Evolutionary conservation across 345 rosid species (phyloP), one percentile per base, ranked within the genome.

Genomic region (Melastoma malabathricum): DNA sequence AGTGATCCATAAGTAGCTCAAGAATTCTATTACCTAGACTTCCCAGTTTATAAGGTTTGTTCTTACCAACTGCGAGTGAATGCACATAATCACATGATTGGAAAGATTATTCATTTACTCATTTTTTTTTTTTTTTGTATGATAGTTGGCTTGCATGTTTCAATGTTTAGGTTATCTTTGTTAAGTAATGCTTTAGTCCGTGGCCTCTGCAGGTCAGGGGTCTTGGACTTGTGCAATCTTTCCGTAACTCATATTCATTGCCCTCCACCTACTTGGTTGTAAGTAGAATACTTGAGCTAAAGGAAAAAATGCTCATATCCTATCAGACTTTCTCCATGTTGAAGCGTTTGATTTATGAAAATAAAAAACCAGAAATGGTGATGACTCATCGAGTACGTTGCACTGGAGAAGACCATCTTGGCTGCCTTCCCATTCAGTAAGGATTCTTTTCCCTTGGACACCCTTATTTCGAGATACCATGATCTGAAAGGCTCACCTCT

Each of bases 191-290:
- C 17, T 44, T 20, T 43, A 15, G 47, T 56, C 16, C 25, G 54
- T 61, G 13, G 58, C 39, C 50, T 29, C 22, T 67, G 66, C 75
- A 87, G 97, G 98, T 92, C 98, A 0, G 98, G 97, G 58, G 82
- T 92, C 68, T 41, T 92, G 61, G 81, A 92, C 70, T 64, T 83
- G 51, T 54, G 74, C 57, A 81, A 68, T 64, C 59, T 54, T 55
- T 54, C 71, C 69, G 84, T 87, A 59, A 81, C 84, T 48, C 98
- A 87, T 62, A 80, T 92, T 59, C 98, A 92, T 68, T 92, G 97
- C 73, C 98, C 98, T 52, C 97, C 97, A 34, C 97, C 95, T 13
- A 79, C 94, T 50, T 87, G 97, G 97, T 64, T 92, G 97, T 87
- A 72, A 84, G 98, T 84, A 68, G 46, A 60, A 13, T 27, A 17